Evolutionary conservation across 2,329 filamentous ascomycete genomes (phyloP), one percentile per base, ranked within the genome.

Genomic region (Drechslerella dactyloides): DNA sequence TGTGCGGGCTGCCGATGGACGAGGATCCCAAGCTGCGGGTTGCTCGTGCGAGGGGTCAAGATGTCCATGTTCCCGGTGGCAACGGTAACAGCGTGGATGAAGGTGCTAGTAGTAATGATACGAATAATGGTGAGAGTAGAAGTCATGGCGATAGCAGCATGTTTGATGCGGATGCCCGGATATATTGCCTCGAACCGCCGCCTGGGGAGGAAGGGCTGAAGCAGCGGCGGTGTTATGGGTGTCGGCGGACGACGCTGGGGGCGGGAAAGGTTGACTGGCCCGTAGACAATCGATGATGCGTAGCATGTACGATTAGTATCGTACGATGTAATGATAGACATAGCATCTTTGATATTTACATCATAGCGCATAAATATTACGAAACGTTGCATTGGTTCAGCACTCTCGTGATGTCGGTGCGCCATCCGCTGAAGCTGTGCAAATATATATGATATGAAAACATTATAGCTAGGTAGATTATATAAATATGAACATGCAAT

Each of bases 151-250:
- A 19, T 15, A 75, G 76, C 54, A 85, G 50, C 87, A 86, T 82
- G 85, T 13, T 15, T 15, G 53, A 69, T 17, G 52, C 33, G 50
- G 56, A 57, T 19, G 66, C 53, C 53, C 53, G 50, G 76, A 74
- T 48, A 69, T 59, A 72, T 44, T 76, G 74, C 74, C 62, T 42
- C 64, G 75, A 70, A 74, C 77, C 74, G 21, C 78, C 78, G 27
- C 73, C 74, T 58, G 68, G 73, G 75, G 64, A 76, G 40, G 75
- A 76, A 77, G 80, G 79, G 63, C 78, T 91, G 24, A 72, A 72
- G 42, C 19, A 72, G 50, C 54, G 68, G 40, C 54, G 68, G 48
- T 93, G 90, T 77, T 91, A 92, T 80, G 90, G 89, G 13, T 93
- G 90, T 78, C 86, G 86, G 76, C 84, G 89, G 77, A 88, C 88